Evolutionary conservation across 441 rosid genomes (phyloP).

Genomic region (Kokia cookei): DNA sequence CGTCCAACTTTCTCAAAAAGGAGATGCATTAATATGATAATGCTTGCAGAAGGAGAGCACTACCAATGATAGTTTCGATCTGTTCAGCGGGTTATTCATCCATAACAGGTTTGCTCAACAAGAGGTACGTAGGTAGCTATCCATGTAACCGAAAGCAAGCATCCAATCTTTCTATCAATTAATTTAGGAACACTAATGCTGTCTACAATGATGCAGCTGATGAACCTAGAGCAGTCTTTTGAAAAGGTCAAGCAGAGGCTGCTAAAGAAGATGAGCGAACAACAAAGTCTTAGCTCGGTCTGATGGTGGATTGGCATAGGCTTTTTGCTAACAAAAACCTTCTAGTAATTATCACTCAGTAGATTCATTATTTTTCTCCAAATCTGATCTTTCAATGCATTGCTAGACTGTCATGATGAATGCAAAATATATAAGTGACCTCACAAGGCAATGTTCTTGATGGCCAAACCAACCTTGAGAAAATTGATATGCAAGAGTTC

Average conservation of each 20-base stretch:
- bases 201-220: slow-evolving; percentile 32
- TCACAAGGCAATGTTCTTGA: not conserved
- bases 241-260: slow-evolving; percentile 39
- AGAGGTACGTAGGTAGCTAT: slow-evolving; percentile 28
- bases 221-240: slow-evolving; percentile 34
- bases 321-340: not conserved
- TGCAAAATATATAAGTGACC: not conserved
- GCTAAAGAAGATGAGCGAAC: slow-evolving; percentile 18
- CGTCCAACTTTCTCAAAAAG: not conserved
- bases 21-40: not conserved
- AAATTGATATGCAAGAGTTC: not conserved
- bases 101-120: slow-evolving; percentile 43
- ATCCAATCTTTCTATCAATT: not conserved
- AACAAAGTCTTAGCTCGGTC: slow-evolving; percentile 8
- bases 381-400: not conserved
- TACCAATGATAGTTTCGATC: slow-evolving; percentile 36
- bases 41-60: slow-evolving; percentile 38
- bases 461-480: not conserved
- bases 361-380: not conserved
- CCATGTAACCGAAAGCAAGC: not conserved
- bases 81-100: slow-evolving; percentile 44
- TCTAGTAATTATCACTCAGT: not conserved
- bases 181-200: not conserved
- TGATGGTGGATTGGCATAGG: not conserved
- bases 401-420: not conserved